Percentiles rank a stretch among this genome's conserved stretches.
Evolutionary conservation across 371 early-diverging fungal genomes (phyloP).

Genomic region (Chytridium lagenaria): DNA sequence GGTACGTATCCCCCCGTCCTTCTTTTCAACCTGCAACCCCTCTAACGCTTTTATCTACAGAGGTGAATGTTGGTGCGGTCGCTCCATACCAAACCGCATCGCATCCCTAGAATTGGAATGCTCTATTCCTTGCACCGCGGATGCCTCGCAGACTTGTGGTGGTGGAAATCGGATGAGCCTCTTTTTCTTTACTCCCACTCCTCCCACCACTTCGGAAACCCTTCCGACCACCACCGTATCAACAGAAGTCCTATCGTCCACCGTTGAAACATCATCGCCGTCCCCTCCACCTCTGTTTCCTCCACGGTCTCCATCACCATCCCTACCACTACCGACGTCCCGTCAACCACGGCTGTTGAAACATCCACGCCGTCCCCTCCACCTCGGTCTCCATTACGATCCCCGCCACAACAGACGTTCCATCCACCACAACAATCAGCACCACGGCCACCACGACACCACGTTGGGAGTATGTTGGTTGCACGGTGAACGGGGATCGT

Average conservation of each 20-base stretch:
- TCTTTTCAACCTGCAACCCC: not conserved
- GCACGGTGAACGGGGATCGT: conserved; percentile 10
- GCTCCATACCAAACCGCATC: not conserved
- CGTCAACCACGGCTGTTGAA: not conserved
- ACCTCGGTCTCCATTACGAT: not conserved
- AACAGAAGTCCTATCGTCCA: too few relatives aligned
- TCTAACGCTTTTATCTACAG: not conserved
- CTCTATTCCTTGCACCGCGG: not conserved
- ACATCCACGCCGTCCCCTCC: not conserved
- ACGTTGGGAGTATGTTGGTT: not conserved
- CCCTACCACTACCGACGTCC: not conserved
- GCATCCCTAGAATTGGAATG: not conserved
- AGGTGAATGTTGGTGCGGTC: conserved; percentile 10
- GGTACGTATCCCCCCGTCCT: not conserved
- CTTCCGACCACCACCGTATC: not conserved
- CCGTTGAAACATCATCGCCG: too few relatives aligned
- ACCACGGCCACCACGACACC: not conserved
- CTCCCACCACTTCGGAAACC: not conserved
- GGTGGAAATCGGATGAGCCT: conserved; percentile 4
- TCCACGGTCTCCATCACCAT: not conserved
- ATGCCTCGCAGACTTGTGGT: not conserved
- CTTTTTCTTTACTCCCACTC: not conserved
- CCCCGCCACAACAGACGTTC: not conserved
- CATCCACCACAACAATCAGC: not conserved
- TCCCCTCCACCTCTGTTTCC: too few relatives aligned